These are phyloP conservation scores for Rhodosporidiobolus odoratus DNA, from an alignment of 768 basidiomycete genomes.

Conservation along the genomic window DNA sequence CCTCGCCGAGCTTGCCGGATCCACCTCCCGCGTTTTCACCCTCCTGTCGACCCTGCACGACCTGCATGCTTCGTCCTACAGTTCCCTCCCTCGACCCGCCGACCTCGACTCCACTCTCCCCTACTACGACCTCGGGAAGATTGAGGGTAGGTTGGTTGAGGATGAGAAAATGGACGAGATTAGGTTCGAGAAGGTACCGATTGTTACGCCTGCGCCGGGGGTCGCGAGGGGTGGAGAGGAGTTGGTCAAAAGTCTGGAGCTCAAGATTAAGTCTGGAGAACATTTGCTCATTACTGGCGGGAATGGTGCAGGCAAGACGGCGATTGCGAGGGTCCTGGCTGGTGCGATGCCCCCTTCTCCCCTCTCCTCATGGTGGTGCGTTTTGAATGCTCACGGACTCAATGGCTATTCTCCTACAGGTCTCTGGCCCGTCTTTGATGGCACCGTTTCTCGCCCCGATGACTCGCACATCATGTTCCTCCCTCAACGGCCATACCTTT, in stretches of 20 bases:
- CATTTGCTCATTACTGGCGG: slow-evolving; percentile 90
- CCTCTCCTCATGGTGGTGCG: background rate
- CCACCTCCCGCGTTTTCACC: slow-evolving; percentile 82
- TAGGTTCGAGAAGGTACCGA: slow-evolving; percentile 47
- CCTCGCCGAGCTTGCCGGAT: slow-evolving; percentile 85
- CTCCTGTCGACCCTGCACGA: slow-evolving; percentile 79
- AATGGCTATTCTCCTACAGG: background rate
- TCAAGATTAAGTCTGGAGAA: slow-evolving; percentile 63
- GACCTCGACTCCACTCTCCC: slow-evolving; percentile 48
- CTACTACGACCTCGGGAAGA: slow-evolving; percentile 61
- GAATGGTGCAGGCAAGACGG: slow-evolving; percentile 45
- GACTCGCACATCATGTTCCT: slow-evolving; percentile 59
- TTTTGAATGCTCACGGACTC: background rate
- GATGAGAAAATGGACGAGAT: slow-evolving; percentile 23
- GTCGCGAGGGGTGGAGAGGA: slow-evolving; percentile 49
- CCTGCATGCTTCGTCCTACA: slow-evolving; percentile 51
- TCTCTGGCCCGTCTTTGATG: slow-evolving; percentile 64
- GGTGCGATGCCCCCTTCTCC: slow-evolving; percentile 47
- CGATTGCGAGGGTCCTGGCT: slow-evolving; percentile 61
- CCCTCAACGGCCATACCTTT: slow-evolving; percentile 90
- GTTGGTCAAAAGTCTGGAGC: slow-evolving; percentile 65
- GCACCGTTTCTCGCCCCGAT: slow-evolving; percentile 50
- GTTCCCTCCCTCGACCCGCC: slow-evolving; percentile 51
- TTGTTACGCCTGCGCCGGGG: slow-evolving; percentile 50
- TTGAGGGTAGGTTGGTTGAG: slow-evolving; percentile 53